Base-by-base conservation (phyloP, 805 yeast species). In the Saccharomycopsis javanensis region DNA sequence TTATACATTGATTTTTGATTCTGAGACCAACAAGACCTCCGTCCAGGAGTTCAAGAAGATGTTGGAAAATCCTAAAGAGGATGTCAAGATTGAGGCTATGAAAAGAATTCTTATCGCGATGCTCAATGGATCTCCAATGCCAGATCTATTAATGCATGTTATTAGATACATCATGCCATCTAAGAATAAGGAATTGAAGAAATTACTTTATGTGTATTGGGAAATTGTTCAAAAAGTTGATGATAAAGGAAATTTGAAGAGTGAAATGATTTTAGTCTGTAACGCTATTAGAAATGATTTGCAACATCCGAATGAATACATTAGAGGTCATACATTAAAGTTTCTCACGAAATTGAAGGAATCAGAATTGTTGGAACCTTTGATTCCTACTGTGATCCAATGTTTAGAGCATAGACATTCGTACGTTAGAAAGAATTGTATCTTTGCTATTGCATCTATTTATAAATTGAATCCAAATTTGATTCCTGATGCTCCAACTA, bases 101-200 rank as follows among this genome's bases (percentile, higher is more conserved):
- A 86, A 86, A 67, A 80, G 81, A 65, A 86, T 94, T 63, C 78
- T 94, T 63, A 81, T 87, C 59, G 79, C 88, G 55, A 90, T 95
- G 82, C 79, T 94, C 62, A 92, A 88, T 68, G 96, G 97, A 34
- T 96, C 92, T 66, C 83, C 95, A 59, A 77, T 92, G 83, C 95
- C 97, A 16, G 94, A 87, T 59, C 75, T 94, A 63, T 79, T 94
- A 72, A 94, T 94, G 99, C 96, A 91, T 69, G 88, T 94, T 64
- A 92, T 94, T 67, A 84, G 99, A 67, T 95, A 88, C 67, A 92
- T 95, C 58, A 90, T 94, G 97, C 99, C 99, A 15, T 88, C 96
- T 16, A 87, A 79, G 67, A 82, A 85, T 72, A 95, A 94, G 72
- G 87, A 84, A 66, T 81, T 95, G 72, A 94, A 94, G 78, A 94